These are phyloP conservation scores for Piloderma croceum DNA, from an alignment of 768 basidiomycete species.

Conservation along the genomic window DNA sequence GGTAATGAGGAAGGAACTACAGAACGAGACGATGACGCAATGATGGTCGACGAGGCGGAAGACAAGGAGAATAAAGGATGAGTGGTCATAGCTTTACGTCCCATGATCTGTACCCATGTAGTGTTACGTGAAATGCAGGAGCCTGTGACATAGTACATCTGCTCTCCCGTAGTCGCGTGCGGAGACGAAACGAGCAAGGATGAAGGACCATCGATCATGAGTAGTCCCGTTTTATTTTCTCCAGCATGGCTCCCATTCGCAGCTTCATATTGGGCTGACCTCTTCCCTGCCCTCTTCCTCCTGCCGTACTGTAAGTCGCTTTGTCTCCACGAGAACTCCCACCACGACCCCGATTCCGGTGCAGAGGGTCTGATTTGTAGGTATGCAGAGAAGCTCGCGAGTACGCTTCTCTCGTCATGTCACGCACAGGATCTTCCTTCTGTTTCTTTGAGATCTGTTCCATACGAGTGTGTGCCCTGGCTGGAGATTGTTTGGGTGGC, in stretches of 20 bases:
- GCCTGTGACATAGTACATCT: no score
- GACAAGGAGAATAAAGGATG: constrained; percentile 53
- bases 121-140: constrained; percentile 4
- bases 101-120: constrained; percentile 2
- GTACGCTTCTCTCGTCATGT: constrained; percentile 60
- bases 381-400: constrained; percentile 51
- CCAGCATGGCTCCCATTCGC: constrained; percentile 82
- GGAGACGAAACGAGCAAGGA: no score
- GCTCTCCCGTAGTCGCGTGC: no score
- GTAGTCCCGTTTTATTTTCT: constrained; percentile 70
- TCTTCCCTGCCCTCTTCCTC: constrained; percentile 25
- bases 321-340: no score
- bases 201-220: constrained; percentile 6
- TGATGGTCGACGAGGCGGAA: constrained; percentile 34
- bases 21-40: constrained; percentile 33
- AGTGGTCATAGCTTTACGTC: constrained; percentile 1
- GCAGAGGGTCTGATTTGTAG: constrained; percentile 44
- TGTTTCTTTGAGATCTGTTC: constrained; percentile 14
- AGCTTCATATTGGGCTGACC: constrained; percentile 76
- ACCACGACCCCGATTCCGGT: constrained; percentile 21
- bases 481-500: constrained; percentile 2
- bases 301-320: constrained; percentile 35
- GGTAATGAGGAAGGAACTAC: constrained; percentile 24
- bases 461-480: constrained; percentile 17
- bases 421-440: constrained; percentile 35